Percentiles rank a stretch among this genome's conserved stretches.
These are phyloP conservation scores for Rhizopogon salebrosus DNA, from an alignment of 768 basidiomycete species.

Conservation along the genomic window DNA sequence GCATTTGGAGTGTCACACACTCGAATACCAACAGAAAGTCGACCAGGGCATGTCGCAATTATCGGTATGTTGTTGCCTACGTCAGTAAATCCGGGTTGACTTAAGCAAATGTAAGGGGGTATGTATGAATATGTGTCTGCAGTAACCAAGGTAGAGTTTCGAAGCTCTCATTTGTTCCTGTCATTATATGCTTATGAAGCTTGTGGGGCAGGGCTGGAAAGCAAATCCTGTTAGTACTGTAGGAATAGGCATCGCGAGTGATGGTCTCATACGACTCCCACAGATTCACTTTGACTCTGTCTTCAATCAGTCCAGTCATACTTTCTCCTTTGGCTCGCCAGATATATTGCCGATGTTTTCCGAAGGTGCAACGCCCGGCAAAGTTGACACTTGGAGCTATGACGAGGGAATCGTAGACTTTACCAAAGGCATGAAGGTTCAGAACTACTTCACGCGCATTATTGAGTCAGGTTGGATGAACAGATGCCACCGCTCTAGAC, in stretches of 20 bases:
- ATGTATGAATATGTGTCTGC: slow-evolving; percentile 92
- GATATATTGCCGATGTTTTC: slow-evolving; percentile 88
- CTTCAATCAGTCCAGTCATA: slow-evolving; percentile 74
- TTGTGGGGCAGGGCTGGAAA: slow-evolving; percentile 66
- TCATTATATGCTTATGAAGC: not conserved
- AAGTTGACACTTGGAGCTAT: slow-evolving; percentile 74
- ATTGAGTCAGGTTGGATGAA: not conserved
- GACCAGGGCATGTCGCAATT: slow-evolving; percentile 86
- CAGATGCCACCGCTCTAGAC: slow-evolving; percentile 76
- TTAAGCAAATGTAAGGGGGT: slow-evolving; percentile 44
- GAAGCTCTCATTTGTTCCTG: not conserved
- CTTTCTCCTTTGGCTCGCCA: slow-evolving; percentile 83
- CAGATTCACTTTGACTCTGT: slow-evolving; percentile 81
- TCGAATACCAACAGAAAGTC: slow-evolving; percentile 80
- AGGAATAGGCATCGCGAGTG: not conserved
- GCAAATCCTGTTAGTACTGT: slow-evolving; percentile 57
- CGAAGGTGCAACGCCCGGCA: slow-evolving; percentile 63
- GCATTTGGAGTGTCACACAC: slow-evolving; percentile 86
- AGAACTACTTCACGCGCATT: not conserved
- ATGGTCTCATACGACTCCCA: slow-evolving; percentile 2
- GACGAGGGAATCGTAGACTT: slow-evolving; percentile 79
- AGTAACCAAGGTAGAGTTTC: slow-evolving; percentile 62
- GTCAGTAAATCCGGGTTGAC: slow-evolving; percentile 1
- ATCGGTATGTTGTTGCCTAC: slow-evolving; percentile 46
- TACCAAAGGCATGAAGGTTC: slow-evolving; percentile 55